These are phyloP conservation scores for Clarireedia sp. DNA, from an alignment of 2,329 filamentous ascomycete genomes.

Conservation along the genomic window DNA sequence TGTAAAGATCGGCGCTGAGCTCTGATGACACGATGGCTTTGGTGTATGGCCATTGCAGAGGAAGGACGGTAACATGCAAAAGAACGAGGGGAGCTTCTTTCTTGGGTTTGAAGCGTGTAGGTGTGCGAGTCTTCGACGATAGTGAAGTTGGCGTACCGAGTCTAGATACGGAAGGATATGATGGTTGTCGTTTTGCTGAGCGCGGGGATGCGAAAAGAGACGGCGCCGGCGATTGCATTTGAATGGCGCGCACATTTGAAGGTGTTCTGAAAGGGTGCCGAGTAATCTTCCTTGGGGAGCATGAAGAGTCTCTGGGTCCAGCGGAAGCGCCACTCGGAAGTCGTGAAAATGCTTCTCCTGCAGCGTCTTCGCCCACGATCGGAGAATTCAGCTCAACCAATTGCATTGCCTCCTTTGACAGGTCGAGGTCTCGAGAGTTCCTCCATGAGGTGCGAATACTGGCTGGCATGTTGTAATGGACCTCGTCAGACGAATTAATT, in stretches of 20 bases:
- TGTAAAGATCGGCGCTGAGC: constrained; percentile 40
- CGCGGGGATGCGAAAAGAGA: constrained; percentile 50
- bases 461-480: not conserved
- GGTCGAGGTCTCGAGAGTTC: not conserved
- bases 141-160: constrained; percentile 45
- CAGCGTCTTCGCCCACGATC: constrained; percentile 25
- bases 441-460: constrained; percentile 5
- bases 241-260: constrained; percentile 60
- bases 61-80: constrained; percentile 69
- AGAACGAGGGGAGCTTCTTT: constrained; percentile 63
- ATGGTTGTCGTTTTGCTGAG: constrained; percentile 39
- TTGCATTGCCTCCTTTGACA: constrained; percentile 12
- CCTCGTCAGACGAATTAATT: constrained; percentile 26
- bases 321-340: constrained; percentile 28
- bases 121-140: constrained; percentile 33
- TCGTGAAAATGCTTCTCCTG: constrained; percentile 37
- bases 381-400: constrained; percentile 23
- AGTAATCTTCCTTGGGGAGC: constrained; percentile 44
- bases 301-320: constrained; percentile 21
- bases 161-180: constrained; percentile 42
- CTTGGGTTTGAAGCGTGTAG: constrained; percentile 48
- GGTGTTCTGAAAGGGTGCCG: constrained; percentile 62
- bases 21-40: constrained; percentile 41
- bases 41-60: constrained; percentile 58
- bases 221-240: constrained; percentile 60